phyloP scores from a whole-genome alignment of 805 yeast genomes.

The Lachancea meyersii region DNA sequence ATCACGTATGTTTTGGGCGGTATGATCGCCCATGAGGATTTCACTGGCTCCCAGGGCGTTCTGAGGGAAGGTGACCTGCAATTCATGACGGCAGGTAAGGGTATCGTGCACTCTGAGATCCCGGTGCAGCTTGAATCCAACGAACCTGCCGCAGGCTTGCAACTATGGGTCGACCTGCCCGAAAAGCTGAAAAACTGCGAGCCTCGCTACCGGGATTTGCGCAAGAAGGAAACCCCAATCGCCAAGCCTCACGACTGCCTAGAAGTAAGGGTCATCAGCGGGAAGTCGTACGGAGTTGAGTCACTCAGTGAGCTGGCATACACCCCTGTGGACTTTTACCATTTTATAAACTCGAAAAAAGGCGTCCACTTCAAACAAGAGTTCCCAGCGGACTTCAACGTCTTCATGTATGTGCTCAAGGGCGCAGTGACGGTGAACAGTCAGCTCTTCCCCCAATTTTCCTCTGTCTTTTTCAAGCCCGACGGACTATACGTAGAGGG shows the following conservation, averaged over 20 bases:
- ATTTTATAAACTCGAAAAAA: conserved; percentile 58
- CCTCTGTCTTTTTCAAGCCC: conserved; percentile 56
- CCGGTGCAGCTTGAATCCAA: conserved; percentile 51
- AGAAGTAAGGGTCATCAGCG: conserved; percentile 60
- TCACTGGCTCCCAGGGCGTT: conserved; percentile 77
- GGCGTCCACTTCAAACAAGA: conserved; percentile 52
- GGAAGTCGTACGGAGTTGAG: conserved; percentile 68
- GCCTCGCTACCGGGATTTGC: conserved; percentile 76
- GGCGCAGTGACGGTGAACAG: conserved; percentile 52
- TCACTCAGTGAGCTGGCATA: conserved; percentile 70
- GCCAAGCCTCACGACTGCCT: conserved; percentile 62
- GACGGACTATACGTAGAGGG: conserved; percentile 64
- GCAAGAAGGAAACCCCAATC: conserved; percentile 62
- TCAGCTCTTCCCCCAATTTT: conserved; percentile 38
- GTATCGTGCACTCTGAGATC: conserved; percentile 82
- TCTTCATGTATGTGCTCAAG: conserved; percentile 59
- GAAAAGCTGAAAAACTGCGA: conserved; percentile 50
- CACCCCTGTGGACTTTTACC: conserved; percentile 73
- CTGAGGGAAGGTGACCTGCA: conserved; percentile 79
- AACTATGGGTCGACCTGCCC: conserved; percentile 85
- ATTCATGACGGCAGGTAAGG: conserved; percentile 91
- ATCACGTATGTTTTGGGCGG: conserved; percentile 62
- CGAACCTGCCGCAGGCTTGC: conserved; percentile 61
- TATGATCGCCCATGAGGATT: conserved; percentile 74
- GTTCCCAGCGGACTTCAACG: conserved; percentile 56